Percentiles rank a stretch among this genome's conserved stretches.
These are phyloP conservation scores for Phialemonium atrogriseum DNA, from an alignment of 2,329 filamentous ascomycete species.

Conservation along the genomic window DNA sequence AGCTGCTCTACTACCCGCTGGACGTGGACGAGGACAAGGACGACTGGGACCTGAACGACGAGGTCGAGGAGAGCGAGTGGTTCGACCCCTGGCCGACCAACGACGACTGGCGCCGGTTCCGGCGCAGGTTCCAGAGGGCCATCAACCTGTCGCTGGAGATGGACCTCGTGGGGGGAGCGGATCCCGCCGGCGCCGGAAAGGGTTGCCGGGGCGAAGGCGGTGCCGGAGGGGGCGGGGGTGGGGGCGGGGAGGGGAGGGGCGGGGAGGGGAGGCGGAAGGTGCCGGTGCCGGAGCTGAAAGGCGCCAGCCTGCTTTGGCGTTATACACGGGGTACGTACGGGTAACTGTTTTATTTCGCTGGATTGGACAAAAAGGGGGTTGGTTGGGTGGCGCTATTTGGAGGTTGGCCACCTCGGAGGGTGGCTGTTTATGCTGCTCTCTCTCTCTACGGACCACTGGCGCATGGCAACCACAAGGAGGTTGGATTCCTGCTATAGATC, in stretches of 20 bases:
- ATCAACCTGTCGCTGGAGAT: constrained; percentile 19
- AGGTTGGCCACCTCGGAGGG: no score
- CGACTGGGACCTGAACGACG: constrained; percentile 13
- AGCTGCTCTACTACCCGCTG: constrained; percentile 28
- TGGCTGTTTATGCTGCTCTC: no score
- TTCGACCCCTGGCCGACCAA: constrained; percentile 30
- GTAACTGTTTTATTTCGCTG: constrained; percentile 2
- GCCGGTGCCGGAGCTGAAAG: constrained; percentile 14
- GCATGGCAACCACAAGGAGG: no score
- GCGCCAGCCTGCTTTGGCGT: constrained; percentile 21
- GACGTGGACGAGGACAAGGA: constrained; percentile 20
- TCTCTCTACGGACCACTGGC: no score
- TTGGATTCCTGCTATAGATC: no score
- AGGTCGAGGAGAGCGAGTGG: constrained; percentile 18
- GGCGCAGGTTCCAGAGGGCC: constrained; percentile 22
- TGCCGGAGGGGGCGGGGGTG: not conserved
- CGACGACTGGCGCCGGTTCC: constrained; percentile 29
- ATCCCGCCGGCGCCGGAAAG: no score
- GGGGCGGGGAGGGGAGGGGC: constrained; percentile 1
- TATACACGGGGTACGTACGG: constrained; percentile 16
- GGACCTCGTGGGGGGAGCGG: constrained; percentile 7
- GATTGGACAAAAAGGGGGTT: not conserved
- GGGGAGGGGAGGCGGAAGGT: constrained; percentile 5
- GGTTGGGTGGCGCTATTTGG: not conserved
- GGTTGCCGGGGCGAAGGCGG: not conserved